A percentile compares a stretch with the other conserved stretches of the same genome.
Evolutionary conservation across 164 flowering plant species (phyloP).

Genomic region (Magnolia sinica): DNA sequence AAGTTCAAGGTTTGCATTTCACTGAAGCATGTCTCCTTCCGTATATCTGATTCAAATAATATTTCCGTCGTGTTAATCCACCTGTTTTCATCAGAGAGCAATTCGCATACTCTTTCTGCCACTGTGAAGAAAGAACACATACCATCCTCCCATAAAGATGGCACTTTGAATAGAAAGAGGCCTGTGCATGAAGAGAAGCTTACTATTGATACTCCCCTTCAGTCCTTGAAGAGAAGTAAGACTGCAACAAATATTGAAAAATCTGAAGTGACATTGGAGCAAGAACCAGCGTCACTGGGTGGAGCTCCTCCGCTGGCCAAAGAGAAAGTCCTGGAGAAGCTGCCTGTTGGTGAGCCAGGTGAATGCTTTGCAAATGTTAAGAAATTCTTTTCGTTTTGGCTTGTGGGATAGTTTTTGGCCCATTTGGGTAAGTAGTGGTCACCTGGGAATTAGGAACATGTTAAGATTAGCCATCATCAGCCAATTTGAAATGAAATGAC

Average conservation of each 20-base stretch:
- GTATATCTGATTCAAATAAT: background rate
- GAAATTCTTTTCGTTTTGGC: background rate
- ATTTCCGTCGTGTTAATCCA: background rate
- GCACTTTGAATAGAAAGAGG: conserved; percentile 31
- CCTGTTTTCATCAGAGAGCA: conserved; percentile 48
- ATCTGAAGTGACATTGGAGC: conserved; percentile 67
- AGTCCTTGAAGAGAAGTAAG: conserved; percentile 29
- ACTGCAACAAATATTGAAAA: conserved; percentile 33
- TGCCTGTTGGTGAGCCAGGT: conserved; percentile 75
- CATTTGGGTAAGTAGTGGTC: background rate
- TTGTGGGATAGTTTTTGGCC: background rate
- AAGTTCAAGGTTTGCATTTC: conserved; percentile 58
- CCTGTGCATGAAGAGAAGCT: conserved; percentile 28
- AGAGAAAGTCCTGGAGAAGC: conserved; percentile 87
- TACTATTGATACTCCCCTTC: conserved; percentile 26
- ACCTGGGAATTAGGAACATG: background rate
- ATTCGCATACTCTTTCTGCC: conserved; percentile 62
- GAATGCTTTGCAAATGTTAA: background rate
- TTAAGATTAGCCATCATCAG: background rate
- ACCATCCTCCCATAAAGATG: conserved; percentile 27
- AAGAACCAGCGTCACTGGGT: conserved; percentile 68
- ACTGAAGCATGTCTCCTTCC: background rate
- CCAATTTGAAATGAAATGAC: background rate
- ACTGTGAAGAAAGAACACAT: conserved; percentile 52
- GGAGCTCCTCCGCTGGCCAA: conserved; percentile 58